phyloP scores from a whole-genome alignment of 768 basidiomycete genomes.

The Boletellus ananas region DNA sequence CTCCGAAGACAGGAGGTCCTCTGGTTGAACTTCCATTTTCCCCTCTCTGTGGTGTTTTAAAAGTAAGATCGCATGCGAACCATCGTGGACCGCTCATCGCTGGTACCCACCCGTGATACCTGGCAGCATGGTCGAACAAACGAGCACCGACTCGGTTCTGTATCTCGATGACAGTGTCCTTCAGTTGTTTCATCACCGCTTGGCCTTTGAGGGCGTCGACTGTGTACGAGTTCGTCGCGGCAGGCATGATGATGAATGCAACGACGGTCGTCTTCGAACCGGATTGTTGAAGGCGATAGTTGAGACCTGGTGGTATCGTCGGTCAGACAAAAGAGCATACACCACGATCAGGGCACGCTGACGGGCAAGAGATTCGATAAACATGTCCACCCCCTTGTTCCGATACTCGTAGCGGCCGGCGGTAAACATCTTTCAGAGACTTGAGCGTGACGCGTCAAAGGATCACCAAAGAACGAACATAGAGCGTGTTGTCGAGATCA shows the following conservation, averaged over 20 bases:
- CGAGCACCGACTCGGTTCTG: slow-evolving; percentile 89
- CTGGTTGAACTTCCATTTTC: slow-evolving; percentile 68
- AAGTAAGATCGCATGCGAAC: neutral
- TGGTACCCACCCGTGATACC: slow-evolving; percentile 78
- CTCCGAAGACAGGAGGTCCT: slow-evolving; percentile 79
- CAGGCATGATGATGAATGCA: slow-evolving; percentile 99
- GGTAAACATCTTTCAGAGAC: slow-evolving; percentile 76
- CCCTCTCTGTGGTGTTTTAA: slow-evolving; percentile 50
- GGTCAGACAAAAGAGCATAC: neutral
- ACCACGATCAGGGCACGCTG: slow-evolving; percentile 21
- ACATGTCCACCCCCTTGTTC: slow-evolving; percentile 99
- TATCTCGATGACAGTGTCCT: slow-evolving; percentile 94
- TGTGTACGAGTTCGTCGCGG: slow-evolving; percentile 92
- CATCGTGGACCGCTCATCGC: neutral
- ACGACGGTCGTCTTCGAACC: slow-evolving; percentile 83
- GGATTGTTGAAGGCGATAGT: slow-evolving; percentile 55
- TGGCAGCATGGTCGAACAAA: slow-evolving; percentile 90
- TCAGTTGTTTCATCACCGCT: slow-evolving; percentile 94
- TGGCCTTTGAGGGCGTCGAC: slow-evolving; percentile 97
- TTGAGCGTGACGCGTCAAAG: slow-evolving; percentile 4
- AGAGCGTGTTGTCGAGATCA: slow-evolving; percentile 87
- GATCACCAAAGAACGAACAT: slow-evolving; percentile 43
- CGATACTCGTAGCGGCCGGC: slow-evolving; percentile 99
- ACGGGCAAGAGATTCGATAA: slow-evolving; percentile 95
- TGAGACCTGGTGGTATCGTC: slow-evolving; percentile 40